These are phyloP conservation scores for Mycena polygramma DNA, from an alignment of 768 basidiomycete genomes.

Conservation along the genomic window DNA sequence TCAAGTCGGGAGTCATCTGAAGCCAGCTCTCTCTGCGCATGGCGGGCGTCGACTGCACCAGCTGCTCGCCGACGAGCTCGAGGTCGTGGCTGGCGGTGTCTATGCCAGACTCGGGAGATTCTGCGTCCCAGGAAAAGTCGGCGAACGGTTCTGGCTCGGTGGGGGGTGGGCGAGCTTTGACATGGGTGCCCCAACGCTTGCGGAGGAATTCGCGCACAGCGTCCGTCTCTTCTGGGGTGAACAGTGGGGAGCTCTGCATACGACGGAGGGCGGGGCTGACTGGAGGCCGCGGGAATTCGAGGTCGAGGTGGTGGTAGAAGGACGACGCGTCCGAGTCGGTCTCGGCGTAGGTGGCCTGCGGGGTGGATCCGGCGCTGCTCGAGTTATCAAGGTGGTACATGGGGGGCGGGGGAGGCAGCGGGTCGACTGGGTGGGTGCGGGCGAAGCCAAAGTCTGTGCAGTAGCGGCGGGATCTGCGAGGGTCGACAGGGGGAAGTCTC, in stretches of 20 bases:
- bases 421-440: constrained; percentile 23
- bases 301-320: constrained; percentile 46
- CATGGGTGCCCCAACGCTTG: constrained; percentile 41
- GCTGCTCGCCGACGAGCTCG: constrained; percentile 33
- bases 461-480: constrained; percentile 47
- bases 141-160: neutral
- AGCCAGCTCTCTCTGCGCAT: constrained; percentile 23
- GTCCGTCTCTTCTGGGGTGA: constrained; percentile 45
- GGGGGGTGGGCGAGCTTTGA: constrained; percentile 1
- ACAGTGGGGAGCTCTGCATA: constrained; percentile 61
- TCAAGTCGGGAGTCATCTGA: constrained; percentile 13
- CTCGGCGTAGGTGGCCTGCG: constrained; percentile 46
- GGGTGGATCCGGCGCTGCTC: constrained; percentile 47
- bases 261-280: constrained; percentile 56
- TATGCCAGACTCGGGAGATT: constrained; percentile 27
- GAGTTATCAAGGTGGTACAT: constrained; percentile 31
- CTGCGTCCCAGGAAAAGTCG: constrained; percentile 34
- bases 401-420: constrained; percentile 24
- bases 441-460: constrained; percentile 49
- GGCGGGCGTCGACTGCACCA: constrained; percentile 19
- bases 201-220: constrained; percentile 41
- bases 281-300: constrained; percentile 54
- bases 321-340: constrained; percentile 54
- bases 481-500: constrained; percentile 43
- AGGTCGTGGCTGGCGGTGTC: constrained; percentile 19